Evolutionary conservation across 345 rosid species (phyloP).

Genomic region (Eutrema heterophyllum): DNA sequence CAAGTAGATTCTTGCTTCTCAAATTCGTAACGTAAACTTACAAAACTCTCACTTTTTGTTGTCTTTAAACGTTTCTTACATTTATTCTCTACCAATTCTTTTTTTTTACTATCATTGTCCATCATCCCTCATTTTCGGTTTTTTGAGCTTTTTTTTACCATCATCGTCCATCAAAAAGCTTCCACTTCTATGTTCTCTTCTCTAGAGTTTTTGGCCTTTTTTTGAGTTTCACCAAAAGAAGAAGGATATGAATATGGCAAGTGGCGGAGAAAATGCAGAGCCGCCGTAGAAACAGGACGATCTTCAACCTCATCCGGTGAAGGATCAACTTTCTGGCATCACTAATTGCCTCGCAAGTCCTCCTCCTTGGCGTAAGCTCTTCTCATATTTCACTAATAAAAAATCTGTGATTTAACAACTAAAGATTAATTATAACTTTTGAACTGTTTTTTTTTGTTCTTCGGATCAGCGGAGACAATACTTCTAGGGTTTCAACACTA

Average conservation of each 20-base stretch:
- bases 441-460: background rate
- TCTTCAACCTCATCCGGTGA: conserved; percentile 81
- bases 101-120: too few relatives aligned
- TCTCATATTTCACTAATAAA: background rate
- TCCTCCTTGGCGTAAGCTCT: conserved; percentile 95
- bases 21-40: conserved; percentile 5
- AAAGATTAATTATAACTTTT: background rate
- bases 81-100: too few relatives aligned
- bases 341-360: conserved; percentile 87
- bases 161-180: background rate
- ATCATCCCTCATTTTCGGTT: background rate
- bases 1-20: conserved; percentile 5
- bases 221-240: background rate
- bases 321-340: conserved; percentile 75
- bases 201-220: background rate
- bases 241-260: conserved; percentile 26
- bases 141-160: background rate
- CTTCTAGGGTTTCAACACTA: conserved; percentile 91
- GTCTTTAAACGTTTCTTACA: background rate
- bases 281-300: conserved; percentile 81
- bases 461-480: conserved; percentile 75
- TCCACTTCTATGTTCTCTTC: background rate
- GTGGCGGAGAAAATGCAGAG: conserved; percentile 56
- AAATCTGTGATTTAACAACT: background rate
- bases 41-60: background rate